These are phyloP conservation scores for Salix purpurea DNA, from an alignment of 345 rosid species.

Conservation along the genomic window DNA sequence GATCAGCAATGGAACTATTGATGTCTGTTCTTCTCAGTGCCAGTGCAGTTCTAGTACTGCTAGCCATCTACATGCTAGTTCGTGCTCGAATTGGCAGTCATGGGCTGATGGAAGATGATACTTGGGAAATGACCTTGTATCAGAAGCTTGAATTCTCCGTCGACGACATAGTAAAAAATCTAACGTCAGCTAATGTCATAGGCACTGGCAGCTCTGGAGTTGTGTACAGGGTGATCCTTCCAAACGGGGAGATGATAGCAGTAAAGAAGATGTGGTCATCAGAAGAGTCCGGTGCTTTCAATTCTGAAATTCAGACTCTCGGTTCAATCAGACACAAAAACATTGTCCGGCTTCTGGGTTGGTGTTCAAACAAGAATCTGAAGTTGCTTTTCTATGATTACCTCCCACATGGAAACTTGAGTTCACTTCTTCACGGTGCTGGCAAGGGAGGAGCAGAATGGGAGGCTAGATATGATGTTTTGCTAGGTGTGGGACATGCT, in stretches of 20 bases:
- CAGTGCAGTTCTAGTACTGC: slow-evolving; percentile 55
- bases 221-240: slow-evolving; percentile 65
- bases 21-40: slow-evolving; percentile 62
- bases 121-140: slow-evolving; percentile 75
- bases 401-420: slow-evolving; percentile 90
- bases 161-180: slow-evolving; percentile 54
- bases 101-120: slow-evolving; percentile 36
- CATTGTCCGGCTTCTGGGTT: slow-evolving; percentile 77
- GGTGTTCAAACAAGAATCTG: slow-evolving; percentile 69
- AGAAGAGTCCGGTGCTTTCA: slow-evolving; percentile 76
- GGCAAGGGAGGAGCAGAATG: slow-evolving; percentile 77
- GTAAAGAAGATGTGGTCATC: slow-evolving; percentile 95
- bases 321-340: slow-evolving; percentile 84
- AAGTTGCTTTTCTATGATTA: slow-evolving; percentile 84
- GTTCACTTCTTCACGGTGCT: slow-evolving; percentile 78
- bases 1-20: slow-evolving; percentile 50
- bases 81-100: slow-evolving; percentile 36
- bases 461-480: slow-evolving; percentile 72
- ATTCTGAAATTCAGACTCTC: slow-evolving; percentile 72
- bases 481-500: slow-evolving; percentile 82
- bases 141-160: slow-evolving; percentile 82
- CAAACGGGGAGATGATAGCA: slow-evolving; percentile 71
- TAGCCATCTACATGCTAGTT: slow-evolving; percentile 54
- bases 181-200: slow-evolving; percentile 76
- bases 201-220: slow-evolving; percentile 98